A percentile compares a stretch with the other conserved stretches of the same genome.
phyloP scores from a whole-genome alignment of 1,284 basidiomycete genomes.

The Ceratobasidium sp. region DNA sequence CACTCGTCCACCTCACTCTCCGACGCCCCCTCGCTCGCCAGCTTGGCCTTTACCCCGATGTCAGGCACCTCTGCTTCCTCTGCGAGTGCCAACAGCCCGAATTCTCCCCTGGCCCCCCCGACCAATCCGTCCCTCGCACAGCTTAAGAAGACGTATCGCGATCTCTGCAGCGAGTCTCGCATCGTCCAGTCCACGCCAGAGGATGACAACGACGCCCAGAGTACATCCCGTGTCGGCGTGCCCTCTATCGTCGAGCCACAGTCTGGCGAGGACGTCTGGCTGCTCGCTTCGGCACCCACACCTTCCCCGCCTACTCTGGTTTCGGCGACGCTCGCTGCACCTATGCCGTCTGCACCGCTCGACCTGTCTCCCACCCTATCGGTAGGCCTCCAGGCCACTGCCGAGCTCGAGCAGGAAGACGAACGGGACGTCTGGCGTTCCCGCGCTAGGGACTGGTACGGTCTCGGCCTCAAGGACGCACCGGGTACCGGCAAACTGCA shows the following conservation, averaged over 20 bases:
- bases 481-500: conserved; percentile 94
- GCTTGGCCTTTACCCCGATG: conserved; percentile 80
- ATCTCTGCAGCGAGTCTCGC: conserved; percentile 78
- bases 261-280: conserved; percentile 62
- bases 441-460: conserved; percentile 94
- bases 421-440: conserved; percentile 94
- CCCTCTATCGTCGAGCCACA: conserved; percentile 62
- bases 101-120: conserved; percentile 69
- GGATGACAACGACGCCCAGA: conserved; percentile 62
- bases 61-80: conserved; percentile 79
- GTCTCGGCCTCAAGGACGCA: conserved; percentile 84
- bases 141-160: conserved; percentile 84
- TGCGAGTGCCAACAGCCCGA: conserved; percentile 67
- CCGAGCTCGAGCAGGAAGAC: conserved; percentile 86
- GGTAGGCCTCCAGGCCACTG: conserved; percentile 83
- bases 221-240: conserved; percentile 29
- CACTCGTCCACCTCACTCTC: conserved; percentile 75
- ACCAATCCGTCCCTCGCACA: conserved; percentile 77
- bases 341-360: conserved; percentile 63
- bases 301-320: conserved; percentile 46
- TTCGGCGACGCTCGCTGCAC: conserved; percentile 27
- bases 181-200: conserved; percentile 66
- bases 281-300: conserved; percentile 53
- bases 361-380: conserved; percentile 78
- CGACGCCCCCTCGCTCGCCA: conserved; percentile 77